These are phyloP conservation scores for Blastobotrys proliferans DNA, from an alignment of 1,139 yeast genomes.

Conservation along the genomic window DNA sequence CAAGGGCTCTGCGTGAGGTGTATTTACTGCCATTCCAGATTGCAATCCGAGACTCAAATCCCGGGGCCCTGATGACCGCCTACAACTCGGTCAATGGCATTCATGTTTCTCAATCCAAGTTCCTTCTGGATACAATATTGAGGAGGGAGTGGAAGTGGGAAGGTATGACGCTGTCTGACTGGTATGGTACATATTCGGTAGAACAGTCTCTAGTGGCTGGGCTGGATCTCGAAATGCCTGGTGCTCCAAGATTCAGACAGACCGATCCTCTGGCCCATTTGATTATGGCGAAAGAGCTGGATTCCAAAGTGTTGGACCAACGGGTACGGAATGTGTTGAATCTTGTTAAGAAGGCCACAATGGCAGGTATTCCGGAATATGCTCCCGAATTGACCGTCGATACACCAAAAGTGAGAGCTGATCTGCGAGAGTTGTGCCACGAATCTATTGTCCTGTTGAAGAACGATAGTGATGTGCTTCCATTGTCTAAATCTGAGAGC, in stretches of 20 bases:
- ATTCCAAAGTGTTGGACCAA: conserved; percentile 36
- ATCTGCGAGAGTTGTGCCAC: conserved; percentile 46
- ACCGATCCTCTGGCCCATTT: conserved; percentile 33
- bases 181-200: conserved; percentile 57
- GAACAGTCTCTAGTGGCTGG: conserved; percentile 50
- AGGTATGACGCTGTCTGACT: conserved; percentile 57
- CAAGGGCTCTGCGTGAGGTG: conserved; percentile 57
- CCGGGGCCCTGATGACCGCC: conserved; percentile 54
- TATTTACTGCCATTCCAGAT: conserved; percentile 60
- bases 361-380: conserved; percentile 43
- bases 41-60: conserved; percentile 48
- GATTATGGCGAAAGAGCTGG: conserved; percentile 22
- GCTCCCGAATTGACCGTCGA: conserved; percentile 43
- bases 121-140: conserved; percentile 43
- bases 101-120: conserved; percentile 48
- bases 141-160: conserved; percentile 55
- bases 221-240: conserved; percentile 63
- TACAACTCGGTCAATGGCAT: conserved; percentile 58
- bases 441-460: conserved; percentile 51
- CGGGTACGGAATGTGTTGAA: conserved; percentile 46
- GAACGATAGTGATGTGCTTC: conserved; percentile 45
- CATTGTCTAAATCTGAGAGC: conserved; percentile 36
- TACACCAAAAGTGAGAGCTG: conserved; percentile 43
- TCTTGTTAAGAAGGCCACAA: conserved; percentile 43
- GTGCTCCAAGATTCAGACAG: conserved; percentile 54